Conservation (phyloP, 202 grass and related monocot genomes). For the Musa balbisiana region DNA sequence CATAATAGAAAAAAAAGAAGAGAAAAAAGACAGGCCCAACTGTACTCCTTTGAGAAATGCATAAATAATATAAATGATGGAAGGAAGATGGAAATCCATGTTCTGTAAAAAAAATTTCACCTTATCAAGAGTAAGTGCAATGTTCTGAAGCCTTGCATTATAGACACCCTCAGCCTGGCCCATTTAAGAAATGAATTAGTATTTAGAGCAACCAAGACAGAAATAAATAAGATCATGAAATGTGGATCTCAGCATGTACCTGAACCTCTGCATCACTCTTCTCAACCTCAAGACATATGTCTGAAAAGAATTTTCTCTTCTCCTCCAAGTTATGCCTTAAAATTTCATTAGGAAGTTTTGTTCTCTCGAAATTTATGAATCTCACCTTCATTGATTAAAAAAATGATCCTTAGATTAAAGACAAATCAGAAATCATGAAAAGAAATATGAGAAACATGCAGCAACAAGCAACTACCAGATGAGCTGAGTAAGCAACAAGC, state of each 20-base stretch:
- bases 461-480: constrained; percentile 48
- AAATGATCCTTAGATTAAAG: constrained; percentile 21
- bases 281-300: constrained; percentile 82
- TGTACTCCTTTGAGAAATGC: not conserved
- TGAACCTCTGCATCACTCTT: constrained; percentile 88
- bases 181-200: constrained; percentile 20
- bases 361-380: constrained; percentile 92
- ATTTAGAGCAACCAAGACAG: constrained; percentile 13
- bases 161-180: constrained; percentile 81
- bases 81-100: not conserved
- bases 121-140: constrained; percentile 94
- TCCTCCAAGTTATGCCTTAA: constrained; percentile 85
- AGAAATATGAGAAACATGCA: constrained; percentile 30
- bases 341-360: constrained; percentile 83
- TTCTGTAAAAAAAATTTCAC: constrained; percentile 27
- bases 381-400: constrained; percentile 61
- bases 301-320: constrained; percentile 83
- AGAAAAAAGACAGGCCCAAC: too few relatives aligned
- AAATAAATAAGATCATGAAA: constrained; percentile 8
- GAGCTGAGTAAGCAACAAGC: constrained; percentile 92
- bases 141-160: constrained; percentile 94
- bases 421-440: constrained; percentile 21
- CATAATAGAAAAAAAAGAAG: not conserved
- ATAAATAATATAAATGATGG: not conserved
- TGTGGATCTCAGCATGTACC: constrained; percentile 38